Base-by-base conservation (phyloP, 108 stramenopile genomes). In the Cyclotella kingstonii region DNA sequence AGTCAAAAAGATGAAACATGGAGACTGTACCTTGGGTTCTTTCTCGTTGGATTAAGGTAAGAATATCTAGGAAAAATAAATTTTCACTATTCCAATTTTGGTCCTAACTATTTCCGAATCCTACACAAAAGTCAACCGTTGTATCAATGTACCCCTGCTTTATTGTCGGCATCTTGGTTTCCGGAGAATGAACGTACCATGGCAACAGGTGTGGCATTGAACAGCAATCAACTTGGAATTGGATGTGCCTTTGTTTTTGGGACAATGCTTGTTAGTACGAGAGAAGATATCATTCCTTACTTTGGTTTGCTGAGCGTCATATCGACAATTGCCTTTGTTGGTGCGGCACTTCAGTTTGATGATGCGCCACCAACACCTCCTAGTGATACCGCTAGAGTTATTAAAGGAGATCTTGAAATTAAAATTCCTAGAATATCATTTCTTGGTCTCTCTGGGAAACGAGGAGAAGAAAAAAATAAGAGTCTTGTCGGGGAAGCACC, bases 361-460 rank as follows among this genome's bases (percentile, higher is more conserved):
- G 92, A 93, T 66, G 92, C 92, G 10, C 92, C 91, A 4, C 92
- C 92, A 7, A 93, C 92, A 34, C 91, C 91, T 6, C 91, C 91
- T 7, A 86, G 85, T 7, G 76, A 86, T 44, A 82, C 86, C 36
- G 91, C 91, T 0, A 64, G 83, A 4, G 91, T 88, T 6, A 86
- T 93, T 35, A 68, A 76, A 53, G 91, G 73, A 10, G 66, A 67
- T 57, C 30, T 75, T 35, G 83, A 85, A 50, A 64, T 82, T 14
- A 86, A 85, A 31, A 63, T 92, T 33, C 86, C 90, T 0, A 72
- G 22, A 35, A 18, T 60, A 29, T 41, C 33, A 25, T 47, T 49
- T 22, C 29, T 42, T 18, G 36, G 61, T 23, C 50, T 34, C 36
- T 43, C 34, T 14, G n/a, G 39, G 21, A 52, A 41, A 31, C 29